Conservation (phyloP, 345 rosid species). For the Theobroma cacao region DNA sequence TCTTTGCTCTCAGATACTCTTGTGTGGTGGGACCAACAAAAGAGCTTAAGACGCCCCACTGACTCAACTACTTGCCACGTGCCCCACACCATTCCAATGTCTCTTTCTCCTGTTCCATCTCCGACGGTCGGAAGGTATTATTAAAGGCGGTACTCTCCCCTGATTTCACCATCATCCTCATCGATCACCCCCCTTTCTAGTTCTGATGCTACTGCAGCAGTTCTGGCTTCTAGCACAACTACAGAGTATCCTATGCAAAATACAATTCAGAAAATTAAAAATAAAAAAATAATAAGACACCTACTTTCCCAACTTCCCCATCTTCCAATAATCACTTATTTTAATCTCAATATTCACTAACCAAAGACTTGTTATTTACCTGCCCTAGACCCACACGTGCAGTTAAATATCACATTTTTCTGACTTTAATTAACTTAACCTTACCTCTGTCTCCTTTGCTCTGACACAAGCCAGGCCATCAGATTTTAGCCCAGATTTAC, state of each 20-base stretch:
- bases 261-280: neutral
- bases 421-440: neutral
- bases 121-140: neutral
- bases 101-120: neutral
- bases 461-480: neutral
- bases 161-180: neutral
- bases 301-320: conserved; percentile 11
- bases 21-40: neutral
- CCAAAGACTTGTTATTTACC: neutral
- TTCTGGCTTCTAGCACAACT: neutral
- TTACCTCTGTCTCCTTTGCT: neutral
- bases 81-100: neutral
- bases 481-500: conserved; percentile 3
- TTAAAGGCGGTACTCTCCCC: neutral
- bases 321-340: neutral
- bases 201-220: too few species aligned
- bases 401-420: neutral
- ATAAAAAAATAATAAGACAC: neutral
- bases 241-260: conserved; percentile 21
- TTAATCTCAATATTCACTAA: neutral
- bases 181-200: too few species aligned
- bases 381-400: conserved; percentile 9
- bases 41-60: neutral
- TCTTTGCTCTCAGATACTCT: neutral
- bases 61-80: neutral